Evolutionary conservation across 495 filamentous ascomycete genomes (phyloP), one percentile per base, ranked within the genome.

Genomic region (Thermothielavioides terrestris): DNA sequence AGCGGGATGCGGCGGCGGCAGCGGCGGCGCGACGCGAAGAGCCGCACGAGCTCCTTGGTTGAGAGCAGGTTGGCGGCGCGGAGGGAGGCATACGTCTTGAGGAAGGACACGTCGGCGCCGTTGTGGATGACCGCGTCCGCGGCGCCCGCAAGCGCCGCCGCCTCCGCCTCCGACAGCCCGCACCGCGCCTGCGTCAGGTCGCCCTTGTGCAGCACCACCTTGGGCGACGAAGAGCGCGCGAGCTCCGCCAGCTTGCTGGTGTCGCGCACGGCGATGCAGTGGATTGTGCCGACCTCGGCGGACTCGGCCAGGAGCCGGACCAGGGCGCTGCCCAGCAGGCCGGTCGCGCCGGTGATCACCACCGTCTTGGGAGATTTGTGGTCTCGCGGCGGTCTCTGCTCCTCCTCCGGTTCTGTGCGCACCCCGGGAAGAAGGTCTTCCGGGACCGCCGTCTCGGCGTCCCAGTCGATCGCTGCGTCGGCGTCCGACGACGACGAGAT

Each of bases 41-140:
- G 38, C 0, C 50, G 21, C 2, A 38, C 17, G 21, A 69, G 55
- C 3, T 49, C 38, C 3, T 34, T 23, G 14, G 71, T 77, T 0
- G 75, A 71, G 0, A 50, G 46, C 12, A 77, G 57, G 46, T 79
- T 80, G 32, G 61, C 44, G 4, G 50, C 25, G 5, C 64, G 59
- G 7, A 80, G 66, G 0, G 64, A 51, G 8, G 49, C 38, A 56
- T 78, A 81, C 6, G 54, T 56, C 9, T 77, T 69, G 38, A 75
- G 59, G 52, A 72, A 71, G 4, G 72, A 75, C 6, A 70, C 65
- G 46, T 74, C 66, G 0, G 75, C 74, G 12, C 74, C 77, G 48
- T 68, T 72, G 60, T 80, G 76, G 41, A 81, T 69, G 21, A 80
- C 59, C 1, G 52, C 42, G 32, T 75, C 63, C 0, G 62, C 64